phyloP scores from a whole-genome alignment of 495 filamentous ascomycete species.

The Zalerion maritima region DNA sequence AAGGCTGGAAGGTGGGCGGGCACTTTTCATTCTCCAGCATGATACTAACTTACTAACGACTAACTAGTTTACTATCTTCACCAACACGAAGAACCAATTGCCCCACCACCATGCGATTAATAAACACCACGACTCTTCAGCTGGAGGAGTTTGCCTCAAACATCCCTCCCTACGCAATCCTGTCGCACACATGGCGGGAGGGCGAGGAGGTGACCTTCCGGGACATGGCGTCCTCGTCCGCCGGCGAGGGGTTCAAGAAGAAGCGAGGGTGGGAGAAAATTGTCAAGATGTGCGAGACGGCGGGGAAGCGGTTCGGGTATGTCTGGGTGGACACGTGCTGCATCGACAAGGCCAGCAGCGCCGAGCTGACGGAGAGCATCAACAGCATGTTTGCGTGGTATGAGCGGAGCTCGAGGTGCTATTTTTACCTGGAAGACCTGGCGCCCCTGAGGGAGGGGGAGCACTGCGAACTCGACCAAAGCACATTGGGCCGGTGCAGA shows the following conservation, averaged over 20 bases:
- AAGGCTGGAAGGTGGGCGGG: too few species aligned
- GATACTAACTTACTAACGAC: too few species aligned
- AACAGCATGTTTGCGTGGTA: constrained; percentile 30
- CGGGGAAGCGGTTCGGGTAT: constrained; percentile 9
- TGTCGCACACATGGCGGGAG: constrained; percentile 1
- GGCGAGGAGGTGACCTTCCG: constrained; percentile 15
- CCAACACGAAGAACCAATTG: too few species aligned
- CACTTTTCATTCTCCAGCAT: too few species aligned
- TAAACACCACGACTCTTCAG: constrained; percentile 13
- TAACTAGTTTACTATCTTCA: too few species aligned
- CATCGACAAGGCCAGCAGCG: constrained; percentile 27
- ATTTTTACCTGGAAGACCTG: constrained; percentile 21
- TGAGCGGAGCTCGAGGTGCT: constrained; percentile 15
- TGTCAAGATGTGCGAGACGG: constrained; percentile 7
- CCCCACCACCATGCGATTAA: constrained; percentile 19
- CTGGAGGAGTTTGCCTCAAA: constrained; percentile 15
- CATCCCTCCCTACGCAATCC: not conserved
- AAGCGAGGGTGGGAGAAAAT: constrained; percentile 14
- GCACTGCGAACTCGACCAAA: constrained; percentile 6
- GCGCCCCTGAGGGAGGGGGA: constrained; percentile 2
- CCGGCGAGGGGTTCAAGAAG: constrained; percentile 2
- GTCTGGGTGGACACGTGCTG: constrained; percentile 25
- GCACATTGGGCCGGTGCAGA: constrained; percentile 6
- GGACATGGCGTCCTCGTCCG: constrained; percentile 13
- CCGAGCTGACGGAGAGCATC: constrained; percentile 24